Evolutionary conservation across 1,284 basidiomycete species (phyloP), one percentile per base, ranked within the genome.

Genomic region (Tilletia setariae): DNA sequence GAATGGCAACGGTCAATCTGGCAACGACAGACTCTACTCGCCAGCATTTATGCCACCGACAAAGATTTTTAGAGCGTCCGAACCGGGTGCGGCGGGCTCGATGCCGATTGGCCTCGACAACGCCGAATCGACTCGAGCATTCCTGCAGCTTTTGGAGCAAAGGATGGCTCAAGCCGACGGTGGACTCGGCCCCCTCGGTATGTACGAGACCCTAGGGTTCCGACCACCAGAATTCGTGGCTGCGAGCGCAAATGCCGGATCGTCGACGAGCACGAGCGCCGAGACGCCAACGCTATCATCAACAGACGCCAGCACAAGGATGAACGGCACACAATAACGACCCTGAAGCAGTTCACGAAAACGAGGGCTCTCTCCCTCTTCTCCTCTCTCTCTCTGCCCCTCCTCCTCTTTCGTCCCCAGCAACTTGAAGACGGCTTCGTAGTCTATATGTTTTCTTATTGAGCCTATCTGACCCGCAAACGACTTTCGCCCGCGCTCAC

Each of bases 171-270:
- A 30, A 40, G 56, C 35, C 25, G 51, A 28, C 44, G 53, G 53
- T 25, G 65, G 56, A 53, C 35, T 61, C 51, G 51, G 25, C 21
- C 35, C 42, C 15, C 42, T 11, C 13, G 43, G 56, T n/a, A 59
- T 70, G 44, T 46, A 44, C 19, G 68, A 72, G 40, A 44, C 19
- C 13, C 19, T 63, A n/a, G 44, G 59, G 1, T 28, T 61, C 35
- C 21, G 53, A 47, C 65, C 67, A 16, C 62, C 42, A 16, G 46
- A 70, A 16, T 74, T 68, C 0, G 75, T 70, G 40, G 75, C 72
- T 6, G 75, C 72, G 56, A 74, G 76, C 61, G 74, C 73, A 3
- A 63, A 74, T 76, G 71, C 76, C 21, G 53, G n/a, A 28, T 2
- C 51, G 6, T 23, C 51, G 51, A 25, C 51, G 51, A 28, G n/a